Percentiles rank a stretch among this genome's conserved stretches.
phyloP scores from a whole-genome alignment of 805 yeast genomes.

The Wickerhamiella cacticola region DNA sequence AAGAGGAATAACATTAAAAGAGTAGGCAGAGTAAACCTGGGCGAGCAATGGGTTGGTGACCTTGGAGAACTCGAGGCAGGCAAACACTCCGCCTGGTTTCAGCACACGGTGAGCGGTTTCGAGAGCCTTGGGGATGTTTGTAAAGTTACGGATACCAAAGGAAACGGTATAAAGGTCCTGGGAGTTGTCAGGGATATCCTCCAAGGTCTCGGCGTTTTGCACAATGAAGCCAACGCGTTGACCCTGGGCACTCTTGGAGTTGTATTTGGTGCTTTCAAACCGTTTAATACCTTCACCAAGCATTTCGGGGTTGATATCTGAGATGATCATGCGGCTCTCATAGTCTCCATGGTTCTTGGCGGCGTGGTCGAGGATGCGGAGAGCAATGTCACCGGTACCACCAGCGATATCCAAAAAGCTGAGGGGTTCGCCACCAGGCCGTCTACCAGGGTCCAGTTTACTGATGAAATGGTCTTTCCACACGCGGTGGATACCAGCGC shows the following conservation, averaged over 20 bases:
- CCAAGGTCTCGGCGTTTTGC: constrained; percentile 87
- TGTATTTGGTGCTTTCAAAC: constrained; percentile 33
- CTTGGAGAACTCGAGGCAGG: constrained; percentile 89
- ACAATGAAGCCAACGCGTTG: constrained; percentile 69
- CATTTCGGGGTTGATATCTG: constrained; percentile 95
- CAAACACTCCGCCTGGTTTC: constrained; percentile 96
- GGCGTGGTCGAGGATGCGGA: constrained; percentile 88
- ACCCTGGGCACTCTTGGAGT: constrained; percentile 40
- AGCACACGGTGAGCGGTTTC: constrained; percentile 91
- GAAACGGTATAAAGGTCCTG: constrained; percentile 95
- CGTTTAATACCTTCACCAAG: constrained; percentile 81
- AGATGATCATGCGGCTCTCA: constrained; percentile 71
- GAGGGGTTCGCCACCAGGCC: constrained; percentile 77
- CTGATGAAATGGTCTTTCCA: constrained; percentile 90
- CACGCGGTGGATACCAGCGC: constrained; percentile 82
- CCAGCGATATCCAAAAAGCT: constrained; percentile 95
- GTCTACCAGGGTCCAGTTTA: constrained; percentile 81
- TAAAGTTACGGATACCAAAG: constrained; percentile 93
- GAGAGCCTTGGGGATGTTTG: constrained; percentile 86
- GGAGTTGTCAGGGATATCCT: constrained; percentile 68
- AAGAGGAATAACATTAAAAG: constrained; percentile 75
- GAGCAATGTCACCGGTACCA: constrained; percentile 97
- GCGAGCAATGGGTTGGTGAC: constrained; percentile 71
- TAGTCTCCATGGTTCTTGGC: constrained; percentile 61
- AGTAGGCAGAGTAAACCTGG: constrained; percentile 72